These are phyloP conservation scores for Podospora appendiculata DNA, from an alignment of 495 filamentous ascomycete species.

Conservation along the genomic window DNA sequence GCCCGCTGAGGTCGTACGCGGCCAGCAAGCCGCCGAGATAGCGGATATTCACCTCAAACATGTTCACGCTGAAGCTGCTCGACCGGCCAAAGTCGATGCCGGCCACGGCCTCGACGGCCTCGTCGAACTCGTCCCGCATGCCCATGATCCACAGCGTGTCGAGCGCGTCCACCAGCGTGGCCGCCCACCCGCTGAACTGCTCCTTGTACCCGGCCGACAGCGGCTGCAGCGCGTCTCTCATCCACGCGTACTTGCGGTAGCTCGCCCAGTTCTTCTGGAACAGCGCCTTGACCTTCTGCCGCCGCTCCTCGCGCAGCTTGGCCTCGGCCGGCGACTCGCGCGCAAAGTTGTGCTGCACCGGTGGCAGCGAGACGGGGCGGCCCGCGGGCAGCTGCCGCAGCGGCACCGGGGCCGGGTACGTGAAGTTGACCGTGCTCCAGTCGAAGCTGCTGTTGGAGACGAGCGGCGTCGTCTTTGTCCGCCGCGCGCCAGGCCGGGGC, in stretches of 20 bases:
- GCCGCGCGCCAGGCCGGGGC: too few species aligned
- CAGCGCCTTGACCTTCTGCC: slow-evolving; percentile 53
- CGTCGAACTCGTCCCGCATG: slow-evolving; percentile 73
- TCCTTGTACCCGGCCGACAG: slow-evolving; percentile 50
- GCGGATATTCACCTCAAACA: slow-evolving; percentile 80
- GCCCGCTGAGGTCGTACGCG: slow-evolving; percentile 70
- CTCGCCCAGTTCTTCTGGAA: slow-evolving; percentile 69
- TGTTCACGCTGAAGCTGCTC: slow-evolving; percentile 56
- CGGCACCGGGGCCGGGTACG: slow-evolving; percentile 45
- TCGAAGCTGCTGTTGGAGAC: slow-evolving; percentile 32
- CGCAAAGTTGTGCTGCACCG: slow-evolving; percentile 58
- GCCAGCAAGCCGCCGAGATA: slow-evolving; percentile 74
- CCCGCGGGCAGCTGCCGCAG: slow-evolving; percentile 57
- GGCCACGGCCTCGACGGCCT: slow-evolving; percentile 64
- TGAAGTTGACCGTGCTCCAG: slow-evolving; percentile 53
- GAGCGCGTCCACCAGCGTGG: slow-evolving; percentile 78
- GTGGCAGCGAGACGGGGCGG: slow-evolving; percentile 40
- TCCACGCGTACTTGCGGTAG: slow-evolving; percentile 72
- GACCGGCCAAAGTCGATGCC: slow-evolving; percentile 74
- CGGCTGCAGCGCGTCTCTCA: slow-evolving; percentile 69
- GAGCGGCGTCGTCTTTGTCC: slow-evolving; percentile 2
- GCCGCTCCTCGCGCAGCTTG: slow-evolving; percentile 47
- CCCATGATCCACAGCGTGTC: slow-evolving; percentile 94
- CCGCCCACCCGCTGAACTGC: slow-evolving; percentile 85
- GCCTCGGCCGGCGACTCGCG: slow-evolving; percentile 48